These are phyloP conservation scores for Pleurotus tuoliensis DNA, from an alignment of 768 basidiomycete genomes.

Conservation along the genomic window DNA sequence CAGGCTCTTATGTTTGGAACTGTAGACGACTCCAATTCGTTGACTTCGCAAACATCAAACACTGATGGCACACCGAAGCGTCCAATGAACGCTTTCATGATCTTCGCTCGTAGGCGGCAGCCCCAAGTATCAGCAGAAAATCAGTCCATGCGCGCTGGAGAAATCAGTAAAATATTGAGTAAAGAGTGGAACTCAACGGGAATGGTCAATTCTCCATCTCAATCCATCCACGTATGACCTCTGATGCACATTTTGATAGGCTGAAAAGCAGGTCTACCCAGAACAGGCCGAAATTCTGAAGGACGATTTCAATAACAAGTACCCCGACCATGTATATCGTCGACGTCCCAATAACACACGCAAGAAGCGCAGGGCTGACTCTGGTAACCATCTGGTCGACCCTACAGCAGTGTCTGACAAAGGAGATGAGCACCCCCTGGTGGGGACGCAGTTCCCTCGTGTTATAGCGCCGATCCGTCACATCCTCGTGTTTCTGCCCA, in stretches of 20 bases:
- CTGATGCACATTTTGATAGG: constrained; percentile 31
- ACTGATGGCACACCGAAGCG: constrained; percentile 85
- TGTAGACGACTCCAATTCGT: constrained; percentile 34
- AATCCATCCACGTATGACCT: not conserved
- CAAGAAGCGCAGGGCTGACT: constrained; percentile 44
- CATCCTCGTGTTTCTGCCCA: constrained; percentile 3
- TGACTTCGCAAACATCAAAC: constrained; percentile 80
- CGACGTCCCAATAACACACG: constrained; percentile 86
- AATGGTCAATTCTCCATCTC: constrained; percentile 41
- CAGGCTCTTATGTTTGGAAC: constrained; percentile 12
- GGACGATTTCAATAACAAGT: constrained; percentile 80
- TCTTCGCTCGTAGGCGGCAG: constrained; percentile 77
- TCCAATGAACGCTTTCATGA: constrained; percentile 95
- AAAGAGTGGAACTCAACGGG: constrained; percentile 84
- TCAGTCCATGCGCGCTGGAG: constrained; percentile 86
- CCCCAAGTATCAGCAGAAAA: constrained; percentile 86
- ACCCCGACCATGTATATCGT: constrained; percentile 88
- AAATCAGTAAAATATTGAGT: constrained; percentile 84
- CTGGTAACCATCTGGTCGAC: constrained; percentile 24
- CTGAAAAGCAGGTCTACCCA: constrained; percentile 83
- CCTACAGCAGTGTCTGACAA: constrained; percentile 11
- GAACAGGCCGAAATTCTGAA: constrained; percentile 84
- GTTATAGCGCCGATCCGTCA: not conserved
- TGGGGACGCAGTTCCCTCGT: constrained; percentile 3
- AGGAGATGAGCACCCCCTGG: constrained; percentile 12